phyloP scores from a whole-genome alignment of 1,284 basidiomycete genomes.

The Marasmius oreades region DNA sequence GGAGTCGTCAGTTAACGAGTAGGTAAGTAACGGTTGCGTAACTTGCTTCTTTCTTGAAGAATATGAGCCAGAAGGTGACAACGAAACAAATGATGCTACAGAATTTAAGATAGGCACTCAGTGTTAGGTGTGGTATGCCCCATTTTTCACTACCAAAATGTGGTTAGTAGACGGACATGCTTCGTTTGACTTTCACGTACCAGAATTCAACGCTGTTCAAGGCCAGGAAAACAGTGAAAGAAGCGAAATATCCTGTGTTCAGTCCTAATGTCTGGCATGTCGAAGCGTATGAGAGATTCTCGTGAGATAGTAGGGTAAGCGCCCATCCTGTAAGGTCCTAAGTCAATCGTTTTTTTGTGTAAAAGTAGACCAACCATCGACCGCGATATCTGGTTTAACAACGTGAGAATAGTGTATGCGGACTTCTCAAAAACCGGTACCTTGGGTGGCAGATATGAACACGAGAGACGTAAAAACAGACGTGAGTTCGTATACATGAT shows the following conservation, averaged over 20 bases:
- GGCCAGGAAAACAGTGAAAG: slow-evolving; percentile 97
- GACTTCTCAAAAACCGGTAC: slow-evolving; percentile 35
- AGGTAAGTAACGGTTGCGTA: not conserved
- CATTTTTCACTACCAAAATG: slow-evolving; percentile 60
- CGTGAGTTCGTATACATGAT: slow-evolving; percentile 83
- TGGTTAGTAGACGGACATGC: slow-evolving; percentile 10
- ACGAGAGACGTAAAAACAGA: slow-evolving; percentile 88
- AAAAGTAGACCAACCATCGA: slow-evolving; percentile 64
- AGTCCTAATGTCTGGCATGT: slow-evolving; percentile 98
- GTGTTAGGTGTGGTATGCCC: slow-evolving; percentile 79
- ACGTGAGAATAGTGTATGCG: slow-evolving; percentile 12
- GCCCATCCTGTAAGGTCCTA: slow-evolving; percentile 76
- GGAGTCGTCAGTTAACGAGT: not conserved
- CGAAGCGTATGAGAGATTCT: slow-evolving; percentile 94
- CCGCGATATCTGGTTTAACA: slow-evolving; percentile 78
- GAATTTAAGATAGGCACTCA: slow-evolving; percentile 84
- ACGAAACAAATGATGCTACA: slow-evolving; percentile 80
- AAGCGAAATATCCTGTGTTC: slow-evolving; percentile 94
- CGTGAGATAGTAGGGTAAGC: slow-evolving; percentile 91
- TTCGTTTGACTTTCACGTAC: slow-evolving; percentile 41
- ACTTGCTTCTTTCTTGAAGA: slow-evolving; percentile 86
- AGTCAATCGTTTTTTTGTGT: slow-evolving; percentile 9
- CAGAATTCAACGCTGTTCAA: slow-evolving; percentile 93
- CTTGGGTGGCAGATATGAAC: slow-evolving; percentile 96
- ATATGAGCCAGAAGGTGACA: slow-evolving; percentile 85